Evolutionary conservation across 805 yeast genomes (phyloP).

Genomic region (Myxozyma geophila): DNA sequence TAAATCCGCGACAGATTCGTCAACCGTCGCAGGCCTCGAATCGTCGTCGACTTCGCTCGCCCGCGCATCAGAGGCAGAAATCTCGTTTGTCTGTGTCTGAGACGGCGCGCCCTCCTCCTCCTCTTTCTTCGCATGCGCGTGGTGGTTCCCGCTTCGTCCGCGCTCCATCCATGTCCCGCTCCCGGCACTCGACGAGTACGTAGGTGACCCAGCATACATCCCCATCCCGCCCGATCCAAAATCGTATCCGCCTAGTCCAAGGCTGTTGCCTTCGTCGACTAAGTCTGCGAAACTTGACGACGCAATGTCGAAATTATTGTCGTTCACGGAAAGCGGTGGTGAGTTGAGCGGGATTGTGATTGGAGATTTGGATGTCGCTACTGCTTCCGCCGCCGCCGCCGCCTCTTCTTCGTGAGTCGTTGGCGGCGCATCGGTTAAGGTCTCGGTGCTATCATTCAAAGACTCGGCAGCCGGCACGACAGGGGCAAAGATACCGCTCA

Average conservation of each 20-base stretch:
- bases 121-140: background rate
- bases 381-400: background rate
- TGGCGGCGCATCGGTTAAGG: background rate
- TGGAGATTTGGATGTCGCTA: background rate
- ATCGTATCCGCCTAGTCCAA: conserved; percentile 30
- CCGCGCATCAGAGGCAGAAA: too few species aligned
- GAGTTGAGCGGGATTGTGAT: background rate
- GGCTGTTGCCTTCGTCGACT: conserved; percentile 34
- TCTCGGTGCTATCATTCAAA: conserved; percentile 6
- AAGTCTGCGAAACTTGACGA: conserved; percentile 27
- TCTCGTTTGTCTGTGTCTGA: too few species aligned
- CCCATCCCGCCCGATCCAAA: background rate
- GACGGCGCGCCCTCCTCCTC: background rate
- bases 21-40: too few species aligned
- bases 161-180: conserved; percentile 23
- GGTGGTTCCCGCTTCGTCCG: conserved; percentile 5
- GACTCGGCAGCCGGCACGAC: background rate
- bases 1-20: too few species aligned
- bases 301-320: conserved; percentile 17
- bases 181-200: conserved; percentile 26
- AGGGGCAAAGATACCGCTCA: conserved; percentile 2
- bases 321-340: background rate
- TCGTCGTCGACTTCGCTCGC: too few species aligned
- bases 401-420: background rate
- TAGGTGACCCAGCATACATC: conserved; percentile 11